Base-by-base conservation (phyloP, 2,329 filamentous ascomycete species). In the Helotiales sp. region DNA sequence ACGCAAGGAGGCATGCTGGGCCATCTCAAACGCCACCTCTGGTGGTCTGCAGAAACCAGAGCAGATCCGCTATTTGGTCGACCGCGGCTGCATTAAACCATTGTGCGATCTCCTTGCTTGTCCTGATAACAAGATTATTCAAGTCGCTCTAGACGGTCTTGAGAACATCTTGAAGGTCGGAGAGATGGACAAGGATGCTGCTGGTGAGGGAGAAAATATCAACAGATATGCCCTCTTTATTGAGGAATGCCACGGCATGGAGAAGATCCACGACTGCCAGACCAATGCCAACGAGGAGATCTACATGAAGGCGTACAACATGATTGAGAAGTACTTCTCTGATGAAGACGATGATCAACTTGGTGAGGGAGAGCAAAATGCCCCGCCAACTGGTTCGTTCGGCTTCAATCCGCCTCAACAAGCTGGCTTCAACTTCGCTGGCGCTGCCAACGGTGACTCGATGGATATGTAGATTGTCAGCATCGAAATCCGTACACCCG, bases 231-330 rank as follows among this genome's bases (percentile, higher is more conserved):
- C 95, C 47, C 84, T 99, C 63, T 98, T 96, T 78, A 99, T 99
- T 67, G 95, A 99, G 78, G 95, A 99, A 77, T 96, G 93, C 67
- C 91, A 92, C 71, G 95, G 95, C 66, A 99, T 99, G 95, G 95
- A 98, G 81, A 98, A 98, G 88, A 98, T 99, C 68, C 95, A 99
- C 79, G 93, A 98, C 69, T 98, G 95, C 85, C 95, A 99, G 82
- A 97, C 96, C 81, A 99, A 99, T 71, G 93, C 93, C 80, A 99
- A 99, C 78, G 95, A 99, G 79, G 95, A 99, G 79, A 99, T 99
- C 69, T 99, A 99, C 83, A 98, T 99, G 93, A 99, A 99, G 86
- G 95, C 95, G 0, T 99, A 98, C 84, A 98, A 96, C 84, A 99
- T 99, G 77, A 99, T 99, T 67, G 95, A 99, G 83, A 97, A 97